These are phyloP conservation scores for Zygoascus bituminiphila DNA, from an alignment of 805 yeast genomes.

Conservation along the genomic window DNA sequence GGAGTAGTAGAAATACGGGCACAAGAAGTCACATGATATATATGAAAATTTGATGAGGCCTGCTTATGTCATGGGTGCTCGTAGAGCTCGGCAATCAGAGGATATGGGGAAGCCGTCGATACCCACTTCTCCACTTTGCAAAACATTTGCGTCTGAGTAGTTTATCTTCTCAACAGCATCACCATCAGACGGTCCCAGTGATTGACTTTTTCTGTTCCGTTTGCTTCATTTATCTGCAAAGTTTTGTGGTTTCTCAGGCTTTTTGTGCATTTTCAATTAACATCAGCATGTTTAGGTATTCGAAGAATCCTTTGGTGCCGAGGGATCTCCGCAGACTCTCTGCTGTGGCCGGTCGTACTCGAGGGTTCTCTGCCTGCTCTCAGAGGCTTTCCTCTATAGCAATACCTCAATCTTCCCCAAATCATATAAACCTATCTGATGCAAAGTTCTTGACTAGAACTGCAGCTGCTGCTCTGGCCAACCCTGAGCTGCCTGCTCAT, in stretches of 20 bases:
- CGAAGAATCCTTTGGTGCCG: background rate
- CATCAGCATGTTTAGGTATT: background rate
- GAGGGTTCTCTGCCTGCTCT: background rate
- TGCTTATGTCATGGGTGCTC: too few species aligned
- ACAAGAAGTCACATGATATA: too few species aligned
- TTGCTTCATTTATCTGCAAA: too few species aligned
- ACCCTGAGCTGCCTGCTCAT: constrained; percentile 16
- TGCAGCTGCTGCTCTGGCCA: constrained; percentile 14
- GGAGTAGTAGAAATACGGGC: too few species aligned
- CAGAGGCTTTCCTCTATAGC: background rate
- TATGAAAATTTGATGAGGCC: too few species aligned
- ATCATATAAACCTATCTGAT: constrained; percentile 19
- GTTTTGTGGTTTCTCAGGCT: too few species aligned
- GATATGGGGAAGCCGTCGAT: background rate
- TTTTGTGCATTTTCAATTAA: too few species aligned
- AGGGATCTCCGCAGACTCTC: background rate
- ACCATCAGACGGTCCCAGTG: too few species aligned
- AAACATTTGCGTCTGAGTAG: background rate
- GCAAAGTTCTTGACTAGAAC: constrained; percentile 23
- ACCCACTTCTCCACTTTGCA: background rate
- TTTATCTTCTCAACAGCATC: too few species aligned
- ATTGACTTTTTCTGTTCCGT: too few species aligned
- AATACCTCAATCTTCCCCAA: constrained; percentile 14
- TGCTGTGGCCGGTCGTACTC: background rate
- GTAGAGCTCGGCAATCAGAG: background rate